These are phyloP conservation scores for Fusarium sulawesiense DNA, from an alignment of 2,329 filamentous ascomycete genomes.

Conservation along the genomic window DNA sequence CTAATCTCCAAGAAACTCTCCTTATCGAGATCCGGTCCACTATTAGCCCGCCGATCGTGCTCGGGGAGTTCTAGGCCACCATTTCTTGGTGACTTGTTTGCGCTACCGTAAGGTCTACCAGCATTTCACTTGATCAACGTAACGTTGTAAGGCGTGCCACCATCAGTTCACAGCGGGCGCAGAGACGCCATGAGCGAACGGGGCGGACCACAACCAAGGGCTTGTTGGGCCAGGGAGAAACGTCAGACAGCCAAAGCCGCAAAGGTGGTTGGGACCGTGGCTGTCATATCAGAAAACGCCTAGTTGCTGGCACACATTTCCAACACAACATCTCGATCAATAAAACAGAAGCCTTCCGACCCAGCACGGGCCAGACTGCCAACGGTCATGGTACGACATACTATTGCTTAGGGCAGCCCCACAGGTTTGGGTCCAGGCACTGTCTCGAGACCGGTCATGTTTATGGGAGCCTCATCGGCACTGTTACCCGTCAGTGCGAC, in stretches of 20 bases:
- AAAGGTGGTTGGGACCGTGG: not conserved
- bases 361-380: not conserved
- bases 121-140: not conserved
- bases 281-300: not conserved
- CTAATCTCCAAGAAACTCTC: slow-evolving; percentile 30
- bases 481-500: not conserved
- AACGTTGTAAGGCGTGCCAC: not conserved
- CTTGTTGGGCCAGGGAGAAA: not conserved
- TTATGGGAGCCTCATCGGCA: slow-evolving; percentile 3
- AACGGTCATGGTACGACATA: not conserved
- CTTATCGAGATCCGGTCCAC: slow-evolving; percentile 12
- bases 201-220: not conserved
- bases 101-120: not conserved
- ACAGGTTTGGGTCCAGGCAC: slow-evolving; percentile 4
- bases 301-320: not conserved
- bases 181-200: not conserved
- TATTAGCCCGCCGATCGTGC: slow-evolving; percentile 29
- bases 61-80: slow-evolving; percentile 33
- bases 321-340: slow-evolving; percentile 13
- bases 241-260: not conserved
- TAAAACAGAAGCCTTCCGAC: not conserved
- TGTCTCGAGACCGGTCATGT: not conserved
- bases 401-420: not conserved
- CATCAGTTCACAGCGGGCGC: not conserved
- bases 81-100: not conserved